Percentiles rank a stretch among this genome's conserved stretches.
These are phyloP conservation scores for Scytalidium sp. DNA, from an alignment of 2,329 filamentous ascomycete species.

Conservation along the genomic window DNA sequence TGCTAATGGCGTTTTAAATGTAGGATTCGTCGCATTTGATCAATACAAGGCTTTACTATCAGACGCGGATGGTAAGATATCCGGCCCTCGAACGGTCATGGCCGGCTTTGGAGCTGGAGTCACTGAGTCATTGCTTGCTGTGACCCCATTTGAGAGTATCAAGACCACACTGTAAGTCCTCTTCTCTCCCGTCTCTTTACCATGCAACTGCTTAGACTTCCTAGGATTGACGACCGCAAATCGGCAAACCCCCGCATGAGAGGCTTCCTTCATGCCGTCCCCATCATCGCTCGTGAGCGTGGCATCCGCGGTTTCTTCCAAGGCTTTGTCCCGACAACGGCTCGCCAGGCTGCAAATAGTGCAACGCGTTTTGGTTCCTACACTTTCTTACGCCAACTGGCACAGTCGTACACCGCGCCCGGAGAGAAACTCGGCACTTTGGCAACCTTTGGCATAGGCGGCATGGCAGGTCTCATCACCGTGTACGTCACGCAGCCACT, in stretches of 20 bases:
- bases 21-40: constrained; percentile 93
- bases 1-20: neutral
- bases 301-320: constrained; percentile 94
- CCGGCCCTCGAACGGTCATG: constrained; percentile 84
- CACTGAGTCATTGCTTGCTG: constrained; percentile 88
- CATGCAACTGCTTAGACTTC: neutral
- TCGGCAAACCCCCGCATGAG: constrained; percentile 78
- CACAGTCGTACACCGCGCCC: constrained; percentile 86
- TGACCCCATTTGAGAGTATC: constrained; percentile 96
- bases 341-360: constrained; percentile 90
- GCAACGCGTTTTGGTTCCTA: constrained; percentile 90
- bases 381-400: constrained; percentile 85
- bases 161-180: constrained; percentile 78
- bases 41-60: constrained; percentile 82
- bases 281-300: constrained; percentile 82
- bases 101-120: constrained; percentile 93
- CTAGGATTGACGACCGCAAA: constrained; percentile 91
- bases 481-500: constrained; percentile 75
- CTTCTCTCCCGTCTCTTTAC: neutral
- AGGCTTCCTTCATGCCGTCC: constrained; percentile 87
- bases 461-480: constrained; percentile 84
- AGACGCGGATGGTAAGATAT: constrained; percentile 83
- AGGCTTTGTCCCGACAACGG: constrained; percentile 92
- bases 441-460: constrained; percentile 89
- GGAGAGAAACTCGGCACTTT: constrained; percentile 90